Evolutionary conservation across 352 stramenopile genomes (phyloP).

Genomic region (Phytophthora multivora): DNA sequence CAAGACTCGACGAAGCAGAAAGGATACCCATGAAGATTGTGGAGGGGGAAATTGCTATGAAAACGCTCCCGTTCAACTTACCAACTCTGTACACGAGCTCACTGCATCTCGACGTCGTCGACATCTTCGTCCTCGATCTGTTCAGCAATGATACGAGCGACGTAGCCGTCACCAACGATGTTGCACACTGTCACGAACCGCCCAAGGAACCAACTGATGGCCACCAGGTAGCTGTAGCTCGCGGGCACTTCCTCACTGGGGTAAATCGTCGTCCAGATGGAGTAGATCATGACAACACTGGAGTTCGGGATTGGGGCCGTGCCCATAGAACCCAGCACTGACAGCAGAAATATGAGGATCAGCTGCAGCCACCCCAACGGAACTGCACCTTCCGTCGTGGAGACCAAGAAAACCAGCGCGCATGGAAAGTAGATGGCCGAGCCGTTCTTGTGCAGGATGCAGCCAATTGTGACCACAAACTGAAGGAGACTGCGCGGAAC

Average conservation of each 20-base stretch:
- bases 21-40: no score
- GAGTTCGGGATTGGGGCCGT: constrained; percentile 72
- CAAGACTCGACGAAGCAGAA: no score
- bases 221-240: constrained; percentile 77
- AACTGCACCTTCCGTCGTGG: constrained; percentile 44
- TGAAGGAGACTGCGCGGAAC: constrained; percentile 58
- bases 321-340: constrained; percentile 62
- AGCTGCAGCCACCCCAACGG: constrained; percentile 53
- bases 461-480: constrained; percentile 79
- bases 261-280: constrained; percentile 77
- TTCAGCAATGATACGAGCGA: constrained; percentile 79
- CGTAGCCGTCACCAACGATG: constrained; percentile 68
- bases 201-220: constrained; percentile 75
- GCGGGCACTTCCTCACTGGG: constrained; percentile 51
- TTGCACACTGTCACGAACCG: constrained; percentile 77
- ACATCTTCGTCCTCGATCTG: constrained; percentile 64
- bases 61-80: no score
- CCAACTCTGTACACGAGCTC: not conserved
- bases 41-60: no score
- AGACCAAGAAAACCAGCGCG: constrained; percentile 69
- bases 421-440: constrained; percentile 75
- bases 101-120: constrained; percentile 24
- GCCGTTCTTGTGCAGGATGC: constrained; percentile 79
- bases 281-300: constrained; percentile 77
- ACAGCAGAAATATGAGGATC: constrained; percentile 65